Evolutionary conservation across 2,329 filamentous ascomycete genomes (phyloP), one percentile per base, ranked within the genome.

Genomic region (Cladosporium sp.): DNA sequence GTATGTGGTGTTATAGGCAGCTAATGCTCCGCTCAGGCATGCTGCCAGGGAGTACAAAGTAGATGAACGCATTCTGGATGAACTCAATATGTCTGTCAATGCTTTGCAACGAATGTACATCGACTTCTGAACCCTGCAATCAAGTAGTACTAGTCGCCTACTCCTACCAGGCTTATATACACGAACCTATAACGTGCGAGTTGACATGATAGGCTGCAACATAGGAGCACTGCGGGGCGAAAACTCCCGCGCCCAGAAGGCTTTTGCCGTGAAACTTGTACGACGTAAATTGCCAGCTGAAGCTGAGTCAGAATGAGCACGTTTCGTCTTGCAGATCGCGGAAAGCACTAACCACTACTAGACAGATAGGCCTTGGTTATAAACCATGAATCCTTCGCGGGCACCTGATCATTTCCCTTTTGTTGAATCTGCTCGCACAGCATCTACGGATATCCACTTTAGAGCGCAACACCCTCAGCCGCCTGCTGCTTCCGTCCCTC

Each of bases 1-100:
- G 60, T 63, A 63, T 5, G 34, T 63, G 34, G 11, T 56, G 18
- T 63, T 63, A 34, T 63, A 63, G 7, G 21, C 30, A 18, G 28
- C 43, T 3, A 21, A 18, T 8, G 34, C 60, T 30, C 6, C 39
- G n/a, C 34, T 32, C 8, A 63, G 32, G 18, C 53, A 46, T 36
- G 30, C 16, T 46, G 49, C 34, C 5, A 63, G 8, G 25, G 14
- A 63, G 21, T n/a, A 56, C 16, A 56, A 21, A 23, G 49, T 21
- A 16, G 16, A 23, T 11, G 23, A 32, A 46, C 32, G 49, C 60
- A 63, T 63, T 11, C 32, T 63, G n/a, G 36, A 8, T 13, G 28
- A 25, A 23, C 3, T 28, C 25, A 46, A 21, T n/a, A n/a, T 46
- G 39, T 46, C 10, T 46, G 18, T 8, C n/a, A 46, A 46, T 46